phyloP scores from a whole-genome alignment of 2,329 filamentous ascomycete genomes.

The Arthrobotrys pseudoclavata region DNA sequence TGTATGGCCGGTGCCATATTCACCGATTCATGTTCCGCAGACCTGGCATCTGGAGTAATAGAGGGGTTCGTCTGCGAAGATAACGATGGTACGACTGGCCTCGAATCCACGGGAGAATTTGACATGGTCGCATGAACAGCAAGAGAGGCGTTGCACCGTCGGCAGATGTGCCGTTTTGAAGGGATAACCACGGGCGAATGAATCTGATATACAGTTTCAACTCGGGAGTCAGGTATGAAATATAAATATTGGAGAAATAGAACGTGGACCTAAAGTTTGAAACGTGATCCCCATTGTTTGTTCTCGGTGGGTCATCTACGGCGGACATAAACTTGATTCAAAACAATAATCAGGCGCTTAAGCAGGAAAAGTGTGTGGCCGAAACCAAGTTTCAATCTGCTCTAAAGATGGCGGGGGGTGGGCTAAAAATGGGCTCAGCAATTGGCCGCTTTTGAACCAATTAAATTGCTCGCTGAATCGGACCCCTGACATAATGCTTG shows the following conservation, averaged over 20 bases:
- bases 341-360: slow-evolving; percentile 45
- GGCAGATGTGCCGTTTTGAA: slow-evolving; percentile 41
- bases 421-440: slow-evolving; percentile 24
- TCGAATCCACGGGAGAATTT: slow-evolving; percentile 36
- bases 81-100: slow-evolving; percentile 9
- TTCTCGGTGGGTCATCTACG: slow-evolving; percentile 14
- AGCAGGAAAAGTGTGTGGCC: slow-evolving; percentile 37
- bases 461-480: slow-evolving; percentile 7
- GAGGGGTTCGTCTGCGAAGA: slow-evolving; percentile 18
- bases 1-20: slow-evolving; percentile 14
- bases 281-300: slow-evolving; percentile 31
- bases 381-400: slow-evolving; percentile 32
- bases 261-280: slow-evolving; percentile 13
- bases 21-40: slow-evolving; percentile 10
- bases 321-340: slow-evolving; percentile 22
- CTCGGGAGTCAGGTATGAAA: slow-evolving; percentile 19
- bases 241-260: slow-evolving; percentile 37
- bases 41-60: slow-evolving; percentile 4
- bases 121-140: slow-evolving; percentile 47
- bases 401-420: slow-evolving; percentile 33
- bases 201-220: slow-evolving; percentile 35
- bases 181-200: slow-evolving; percentile 23
- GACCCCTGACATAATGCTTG: slow-evolving; percentile 31
- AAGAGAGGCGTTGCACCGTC: slow-evolving; percentile 27
- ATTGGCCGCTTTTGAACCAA: slow-evolving; percentile 31